Base-by-base conservation (phyloP, 345 rosid genomes). In the Eutrema yunnanense region DNA sequence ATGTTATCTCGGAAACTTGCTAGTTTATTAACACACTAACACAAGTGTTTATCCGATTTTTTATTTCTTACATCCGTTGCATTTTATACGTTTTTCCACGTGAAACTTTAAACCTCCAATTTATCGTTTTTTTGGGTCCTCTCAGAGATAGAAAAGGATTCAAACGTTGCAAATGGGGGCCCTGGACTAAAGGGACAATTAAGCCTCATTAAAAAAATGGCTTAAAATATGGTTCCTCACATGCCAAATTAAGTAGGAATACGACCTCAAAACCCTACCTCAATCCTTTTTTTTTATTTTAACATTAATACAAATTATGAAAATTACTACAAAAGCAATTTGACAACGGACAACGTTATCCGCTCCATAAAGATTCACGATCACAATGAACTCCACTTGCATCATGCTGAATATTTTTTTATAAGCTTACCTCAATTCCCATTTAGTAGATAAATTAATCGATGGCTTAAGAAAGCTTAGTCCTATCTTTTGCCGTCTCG, bases 241-340 rank as follows among this genome's bases (percentile, higher is more conserved):
- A 74, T 74, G 73, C 62, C 55, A 43, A 59, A 74, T 67, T 60
- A 74, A 67, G 69, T 74, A 53, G 13, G 64, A 73, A 63, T 34
- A 43, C 48, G 76, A 74, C 78, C 62, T 67, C 33, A 50, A 42
- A 72, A 67, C 73, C 73, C 62, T 74, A 74, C 67, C n/a, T 41
- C 48, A 22, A 4, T 7, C 61, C 42, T 19, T 19, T 19, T 19
- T 19, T 0, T 19, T 19, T 19, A 0, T 19, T 1, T 16, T 16
- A 16, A 1, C 19, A 19, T 19, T 19, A 1, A 19, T 19, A 19
- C 22, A 19, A 19, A 19, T 19, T 19, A 19, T 19, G 22, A 19
- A 1, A 19, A 19, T 19, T 19, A 19, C 22, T 19, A 19, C 16
- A 19, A 19, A 19, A 1, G 0, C 22, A 19, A 19, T 19, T 19